A percentile compares a stretch with the other conserved stretches of the same genome.
phyloP scores from a whole-genome alignment of 2,329 filamentous ascomycete species.

The Alternaria brassicae region DNA sequence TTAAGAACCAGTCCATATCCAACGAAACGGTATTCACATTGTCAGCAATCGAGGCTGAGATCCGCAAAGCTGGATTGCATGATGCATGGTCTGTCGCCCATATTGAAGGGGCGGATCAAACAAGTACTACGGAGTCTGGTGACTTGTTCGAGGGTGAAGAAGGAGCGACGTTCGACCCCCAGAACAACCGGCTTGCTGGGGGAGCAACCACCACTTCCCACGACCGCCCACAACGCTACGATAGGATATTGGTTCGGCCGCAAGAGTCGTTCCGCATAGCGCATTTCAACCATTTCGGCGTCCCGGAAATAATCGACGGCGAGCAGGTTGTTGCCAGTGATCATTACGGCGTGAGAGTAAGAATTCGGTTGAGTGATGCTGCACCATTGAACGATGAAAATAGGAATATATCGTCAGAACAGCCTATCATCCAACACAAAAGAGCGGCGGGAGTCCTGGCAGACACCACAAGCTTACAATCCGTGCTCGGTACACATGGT shows the following conservation, averaged over 20 bases:
- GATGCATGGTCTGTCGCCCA: constrained; percentile 62
- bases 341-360: constrained; percentile 63
- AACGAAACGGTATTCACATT: constrained; percentile 55
- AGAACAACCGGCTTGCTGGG: constrained; percentile 63
- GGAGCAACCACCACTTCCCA: constrained; percentile 63
- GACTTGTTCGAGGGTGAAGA: constrained; percentile 65
- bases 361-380: constrained; percentile 41
- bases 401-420: constrained; percentile 8
- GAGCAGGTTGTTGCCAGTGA: constrained; percentile 44
- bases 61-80: constrained; percentile 57
- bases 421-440: constrained; percentile 21
- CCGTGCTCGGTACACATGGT: constrained; percentile 19
- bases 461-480: constrained; percentile 17
- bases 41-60: constrained; percentile 55
- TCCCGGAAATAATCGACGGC: constrained; percentile 40
- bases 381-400: background rate
- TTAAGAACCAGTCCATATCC: constrained; percentile 63
- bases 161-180: constrained; percentile 70
- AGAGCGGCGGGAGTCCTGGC: constrained; percentile 16
- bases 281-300: constrained; percentile 66
- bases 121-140: constrained; percentile 30
- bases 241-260: constrained; percentile 65
- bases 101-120: constrained; percentile 54
- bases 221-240: constrained; percentile 69
- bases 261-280: constrained; percentile 51